These are phyloP conservation scores for Ampelomyces quisqualis DNA, from an alignment of 2,329 filamentous ascomycete species.

Conservation along the genomic window DNA sequence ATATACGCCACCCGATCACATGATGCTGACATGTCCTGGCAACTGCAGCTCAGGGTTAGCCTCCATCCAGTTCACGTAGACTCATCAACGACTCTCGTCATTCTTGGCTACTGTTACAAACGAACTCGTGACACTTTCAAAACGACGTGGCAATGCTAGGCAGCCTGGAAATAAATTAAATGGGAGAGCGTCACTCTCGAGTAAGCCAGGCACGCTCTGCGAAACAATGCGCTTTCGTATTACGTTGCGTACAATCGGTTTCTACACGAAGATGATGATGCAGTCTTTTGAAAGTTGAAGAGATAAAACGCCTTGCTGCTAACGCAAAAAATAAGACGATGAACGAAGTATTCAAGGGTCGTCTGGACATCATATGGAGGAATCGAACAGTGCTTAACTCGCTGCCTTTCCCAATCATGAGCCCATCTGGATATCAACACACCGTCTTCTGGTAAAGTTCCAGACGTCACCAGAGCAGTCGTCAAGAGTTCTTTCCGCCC, in stretches of 20 bases:
- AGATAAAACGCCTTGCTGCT: slow-evolving; percentile 8
- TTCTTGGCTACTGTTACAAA: neutral
- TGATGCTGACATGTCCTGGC: no score
- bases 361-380: neutral
- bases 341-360: neutral
- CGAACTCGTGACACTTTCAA: slow-evolving; percentile 1
- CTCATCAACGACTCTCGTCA: no score
- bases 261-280: slow-evolving; percentile 1
- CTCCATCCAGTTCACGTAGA: no score
- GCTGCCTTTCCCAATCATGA: slow-evolving; percentile 7
- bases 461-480: slow-evolving; percentile 45
- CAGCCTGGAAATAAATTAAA: neutral
- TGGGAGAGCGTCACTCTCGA: neutral
- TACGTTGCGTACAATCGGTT: neutral
- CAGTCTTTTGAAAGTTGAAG: neutral
- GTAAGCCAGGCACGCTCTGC: neutral
- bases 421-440: slow-evolving; percentile 12
- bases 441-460: slow-evolving; percentile 41
- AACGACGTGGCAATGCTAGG: slow-evolving; percentile 7
- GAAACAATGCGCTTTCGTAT: neutral
- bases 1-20: no score
- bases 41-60: neutral
- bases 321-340: slow-evolving; percentile 8
- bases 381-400: neutral
- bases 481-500: slow-evolving; percentile 38